A percentile compares a stretch with the other conserved stretches of the same genome.
These are phyloP conservation scores for Paracoccidioides lutzii DNA, from an alignment of 2,329 filamentous ascomycete species.

Conservation along the genomic window DNA sequence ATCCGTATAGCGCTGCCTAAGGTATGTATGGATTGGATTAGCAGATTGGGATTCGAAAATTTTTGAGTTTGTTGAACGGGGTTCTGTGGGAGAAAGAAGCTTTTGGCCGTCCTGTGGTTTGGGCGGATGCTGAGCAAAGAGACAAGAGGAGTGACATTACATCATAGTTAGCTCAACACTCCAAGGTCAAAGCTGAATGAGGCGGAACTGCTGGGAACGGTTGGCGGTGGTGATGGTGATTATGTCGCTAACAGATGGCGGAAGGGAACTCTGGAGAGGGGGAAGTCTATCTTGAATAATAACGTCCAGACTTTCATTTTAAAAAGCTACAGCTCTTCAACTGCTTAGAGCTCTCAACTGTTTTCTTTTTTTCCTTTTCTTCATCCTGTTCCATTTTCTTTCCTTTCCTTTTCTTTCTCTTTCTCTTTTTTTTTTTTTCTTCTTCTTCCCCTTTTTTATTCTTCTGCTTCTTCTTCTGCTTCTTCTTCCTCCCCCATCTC, in stretches of 20 bases:
- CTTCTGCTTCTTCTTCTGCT: background rate
- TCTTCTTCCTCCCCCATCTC: background rate
- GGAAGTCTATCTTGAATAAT: background rate
- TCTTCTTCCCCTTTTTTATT: background rate
- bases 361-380: too few relatives aligned
- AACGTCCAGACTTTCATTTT: too few relatives aligned
- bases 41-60: too few relatives aligned
- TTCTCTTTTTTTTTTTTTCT: background rate
- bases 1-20: too few relatives aligned
- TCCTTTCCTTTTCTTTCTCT: background rate
- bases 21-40: too few relatives aligned
- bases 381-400: background rate
- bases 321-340: too few relatives aligned
- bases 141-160: background rate
- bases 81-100: background rate
- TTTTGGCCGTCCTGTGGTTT: background rate
- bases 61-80: too few relatives aligned
- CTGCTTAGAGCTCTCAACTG: too few relatives aligned
- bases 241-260: too few relatives aligned
- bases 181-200: background rate
- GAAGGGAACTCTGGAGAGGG: too few relatives aligned
- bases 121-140: background rate
- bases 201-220: too few relatives aligned
- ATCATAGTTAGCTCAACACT: background rate
- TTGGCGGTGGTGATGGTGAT: background rate